These are phyloP conservation scores for Naegleria gruberi DNA, from an alignment of 208 protist species.

Conservation along the genomic window DNA sequence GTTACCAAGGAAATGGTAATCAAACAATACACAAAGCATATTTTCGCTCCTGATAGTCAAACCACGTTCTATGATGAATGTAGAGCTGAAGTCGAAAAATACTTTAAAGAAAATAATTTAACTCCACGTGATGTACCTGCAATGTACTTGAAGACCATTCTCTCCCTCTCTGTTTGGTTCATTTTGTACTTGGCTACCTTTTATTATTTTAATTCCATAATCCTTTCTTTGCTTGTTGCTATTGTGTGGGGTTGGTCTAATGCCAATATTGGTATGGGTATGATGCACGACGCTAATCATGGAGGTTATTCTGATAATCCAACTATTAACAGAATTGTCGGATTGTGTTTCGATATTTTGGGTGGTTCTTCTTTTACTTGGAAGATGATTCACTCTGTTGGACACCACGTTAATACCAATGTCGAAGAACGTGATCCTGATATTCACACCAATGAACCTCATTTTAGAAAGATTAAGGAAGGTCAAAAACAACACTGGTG, in stretches of 20 bases:
- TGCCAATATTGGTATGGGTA: neutral
- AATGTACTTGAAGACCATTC: slow-evolving; percentile 18
- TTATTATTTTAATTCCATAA: neutral
- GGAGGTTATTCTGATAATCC: slow-evolving; percentile 3
- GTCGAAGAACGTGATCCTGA: slow-evolving; percentile 24
- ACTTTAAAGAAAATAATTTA: slow-evolving; percentile 16
- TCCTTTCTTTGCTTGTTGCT: neutral
- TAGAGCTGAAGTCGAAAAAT: slow-evolving; percentile 1
- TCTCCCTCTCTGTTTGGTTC: neutral
- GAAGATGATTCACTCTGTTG: slow-evolving; percentile 26
- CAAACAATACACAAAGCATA: neutral
- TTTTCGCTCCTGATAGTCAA: neutral
- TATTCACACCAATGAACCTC: slow-evolving; percentile 24
- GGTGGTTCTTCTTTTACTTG: slow-evolving; percentile 8
- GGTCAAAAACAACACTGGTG: neutral
- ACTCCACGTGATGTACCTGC: neutral
- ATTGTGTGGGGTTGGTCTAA: neutral
- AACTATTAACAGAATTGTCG: neutral
- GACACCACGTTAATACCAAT: slow-evolving; percentile 19
- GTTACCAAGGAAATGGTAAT: neutral
- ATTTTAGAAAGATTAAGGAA: slow-evolving; percentile 21
- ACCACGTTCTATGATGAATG: neutral
- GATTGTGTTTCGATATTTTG: slow-evolving; percentile 5
- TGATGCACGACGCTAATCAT: slow-evolving; percentile 26
- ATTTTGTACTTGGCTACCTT: neutral